Evolutionary conservation across 1,139 yeast species (phyloP).

Genomic region (Wickerhamomyces sp.): DNA sequence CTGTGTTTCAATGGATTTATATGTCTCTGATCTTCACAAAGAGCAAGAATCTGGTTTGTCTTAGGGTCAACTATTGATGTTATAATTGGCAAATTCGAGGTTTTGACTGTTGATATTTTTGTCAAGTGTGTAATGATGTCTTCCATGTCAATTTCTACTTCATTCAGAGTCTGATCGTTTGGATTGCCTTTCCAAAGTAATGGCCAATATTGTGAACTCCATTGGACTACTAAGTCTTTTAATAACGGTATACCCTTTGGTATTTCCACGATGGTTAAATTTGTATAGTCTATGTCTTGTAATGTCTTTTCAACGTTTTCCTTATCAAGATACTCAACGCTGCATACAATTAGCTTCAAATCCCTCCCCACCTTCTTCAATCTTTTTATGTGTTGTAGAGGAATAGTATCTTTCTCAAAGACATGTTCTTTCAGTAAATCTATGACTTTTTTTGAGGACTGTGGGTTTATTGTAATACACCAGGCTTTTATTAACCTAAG

Average conservation of each 20-base stretch:
- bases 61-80: constrained; percentile 48
- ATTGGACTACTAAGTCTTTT: constrained; percentile 54
- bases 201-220: constrained; percentile 81
- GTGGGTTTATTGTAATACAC: constrained; percentile 47
- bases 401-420: constrained; percentile 31
- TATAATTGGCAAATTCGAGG: constrained; percentile 32
- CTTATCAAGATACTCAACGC: constrained; percentile 17
- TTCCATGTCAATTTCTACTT: constrained; percentile 44
- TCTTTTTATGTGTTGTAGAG: constrained; percentile 40
- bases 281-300: constrained; percentile 20
- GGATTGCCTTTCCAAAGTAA: constrained; percentile 93
- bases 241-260: constrained; percentile 57
- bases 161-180: constrained; percentile 62
- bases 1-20: constrained; percentile 62
- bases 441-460: constrained; percentile 28
- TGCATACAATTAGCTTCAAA: constrained; percentile 33
- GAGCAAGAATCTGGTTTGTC: constrained; percentile 32
- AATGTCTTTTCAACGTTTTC: constrained; percentile 11
- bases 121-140: constrained; percentile 39
- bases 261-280: constrained; percentile 31
- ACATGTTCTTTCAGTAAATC: constrained; percentile 11
- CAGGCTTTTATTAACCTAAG: constrained; percentile 49
- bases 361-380: constrained; percentile 26
- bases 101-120: constrained; percentile 28
- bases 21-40: constrained; percentile 36